Conservation (phyloP, 2,329 filamentous ascomycete species). For the Scedosporium aurantiacum region DNA sequence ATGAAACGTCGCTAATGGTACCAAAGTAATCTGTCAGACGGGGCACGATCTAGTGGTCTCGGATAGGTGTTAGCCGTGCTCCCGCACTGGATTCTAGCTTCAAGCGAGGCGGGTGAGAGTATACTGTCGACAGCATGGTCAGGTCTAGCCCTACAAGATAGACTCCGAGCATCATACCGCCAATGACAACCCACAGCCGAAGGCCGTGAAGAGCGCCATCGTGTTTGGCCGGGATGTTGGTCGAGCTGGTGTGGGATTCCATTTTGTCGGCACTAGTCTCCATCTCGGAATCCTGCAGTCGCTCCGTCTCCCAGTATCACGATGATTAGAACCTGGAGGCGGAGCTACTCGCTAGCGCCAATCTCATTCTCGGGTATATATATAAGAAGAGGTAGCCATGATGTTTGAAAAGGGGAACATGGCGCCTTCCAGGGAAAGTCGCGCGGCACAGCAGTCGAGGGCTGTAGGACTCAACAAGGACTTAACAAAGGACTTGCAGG, state of each 20-base stretch:
- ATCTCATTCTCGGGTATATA: too few species aligned
- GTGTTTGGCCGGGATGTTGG: background rate
- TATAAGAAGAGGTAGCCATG: too few species aligned
- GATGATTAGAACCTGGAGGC: too few species aligned
- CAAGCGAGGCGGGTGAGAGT: background rate
- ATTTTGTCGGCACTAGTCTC: background rate
- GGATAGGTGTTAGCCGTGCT: background rate
- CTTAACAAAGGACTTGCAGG: too few species aligned
- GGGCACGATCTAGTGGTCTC: background rate
- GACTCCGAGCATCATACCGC: slow-evolving; percentile 2
- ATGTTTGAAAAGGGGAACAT: too few species aligned
- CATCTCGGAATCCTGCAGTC: background rate
- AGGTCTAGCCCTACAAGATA: slow-evolving; percentile 9
- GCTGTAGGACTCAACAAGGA: too few species aligned
- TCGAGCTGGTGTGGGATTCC: background rate
- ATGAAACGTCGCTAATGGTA: slow-evolving; percentile 7
- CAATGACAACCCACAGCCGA: slow-evolving; percentile 6
- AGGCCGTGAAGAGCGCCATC: background rate
- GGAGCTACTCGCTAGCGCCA: too few species aligned
- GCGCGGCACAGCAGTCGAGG: too few species aligned
- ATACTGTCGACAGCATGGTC: slow-evolving; percentile 9
- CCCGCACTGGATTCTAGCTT: background rate
- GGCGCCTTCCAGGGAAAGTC: too few species aligned
- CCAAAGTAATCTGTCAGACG: slow-evolving; percentile 7
- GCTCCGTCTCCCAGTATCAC: background rate